phyloP scores from a whole-genome alignment of 2,329 filamentous ascomycete genomes.

The Neopestalotiopsis clavispora region DNA sequence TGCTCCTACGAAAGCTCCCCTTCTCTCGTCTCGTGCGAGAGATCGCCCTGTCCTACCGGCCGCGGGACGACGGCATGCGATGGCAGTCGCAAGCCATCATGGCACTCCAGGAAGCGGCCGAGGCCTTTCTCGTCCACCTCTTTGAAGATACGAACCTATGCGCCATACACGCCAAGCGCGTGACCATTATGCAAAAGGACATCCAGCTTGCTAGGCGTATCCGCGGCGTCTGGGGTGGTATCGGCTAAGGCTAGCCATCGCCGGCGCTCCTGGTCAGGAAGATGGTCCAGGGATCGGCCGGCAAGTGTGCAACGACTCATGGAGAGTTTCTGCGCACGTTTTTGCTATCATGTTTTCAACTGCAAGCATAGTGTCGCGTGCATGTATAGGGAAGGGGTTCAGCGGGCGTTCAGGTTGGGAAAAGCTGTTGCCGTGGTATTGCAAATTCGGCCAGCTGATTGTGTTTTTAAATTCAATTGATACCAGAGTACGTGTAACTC shows the following conservation, averaged over 20 bases:
- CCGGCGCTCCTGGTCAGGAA: not conserved
- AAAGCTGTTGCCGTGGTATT: not conserved
- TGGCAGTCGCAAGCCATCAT: slow-evolving; percentile 97
- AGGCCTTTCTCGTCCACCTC: slow-evolving; percentile 94
- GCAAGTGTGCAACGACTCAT: not conserved
- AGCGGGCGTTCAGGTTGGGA: slow-evolving; percentile 12
- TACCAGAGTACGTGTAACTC: not conserved
- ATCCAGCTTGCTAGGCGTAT: slow-evolving; percentile 89
- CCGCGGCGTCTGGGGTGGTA: slow-evolving; percentile 76
- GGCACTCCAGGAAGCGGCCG: slow-evolving; percentile 92
- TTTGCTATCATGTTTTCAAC: not conserved
- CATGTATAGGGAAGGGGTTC: slow-evolving; percentile 2
- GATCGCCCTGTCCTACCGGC: slow-evolving; percentile 70
- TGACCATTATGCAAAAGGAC: slow-evolving; percentile 98
- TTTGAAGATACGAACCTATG: slow-evolving; percentile 97
- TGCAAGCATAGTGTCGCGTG: not conserved
- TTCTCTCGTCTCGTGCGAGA: slow-evolving; percentile 82
- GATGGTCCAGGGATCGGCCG: not conserved
- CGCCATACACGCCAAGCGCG: slow-evolving; percentile 94
- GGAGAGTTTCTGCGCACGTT: not conserved
- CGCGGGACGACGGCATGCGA: slow-evolving; percentile 72
- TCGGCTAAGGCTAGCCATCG: slow-evolving; percentile 49
- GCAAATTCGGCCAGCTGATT: not conserved
- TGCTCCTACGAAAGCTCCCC: slow-evolving; percentile 80
- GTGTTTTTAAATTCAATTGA: not conserved